Evolutionary conservation across 169 alveolate species (phyloP), one percentile per base, ranked within the genome.

Genomic region (Neospora caninum): DNA sequence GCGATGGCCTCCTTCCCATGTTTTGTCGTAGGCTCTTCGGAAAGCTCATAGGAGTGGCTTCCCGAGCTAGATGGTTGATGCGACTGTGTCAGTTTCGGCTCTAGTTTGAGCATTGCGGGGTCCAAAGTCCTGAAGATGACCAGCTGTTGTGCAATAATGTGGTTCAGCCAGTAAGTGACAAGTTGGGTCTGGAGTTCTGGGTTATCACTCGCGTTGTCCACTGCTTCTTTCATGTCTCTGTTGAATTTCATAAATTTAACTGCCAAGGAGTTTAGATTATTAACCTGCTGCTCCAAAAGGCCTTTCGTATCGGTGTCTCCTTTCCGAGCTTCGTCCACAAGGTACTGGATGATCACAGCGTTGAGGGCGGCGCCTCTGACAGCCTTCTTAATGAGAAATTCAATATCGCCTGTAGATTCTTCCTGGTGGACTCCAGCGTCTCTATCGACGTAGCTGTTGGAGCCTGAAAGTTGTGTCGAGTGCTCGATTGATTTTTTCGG

Each of bases 291-390:
- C 86, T 78, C 86, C 45, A 78, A n/a, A 27, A 22, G n/a, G 27
- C 29, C 86, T n/a, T 78, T 43, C 49, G 86, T 0, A 2, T 20
- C 86, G 7, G 86, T 16, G 22, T 20, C 86, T n/a, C 31, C 10
- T n/a, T n/a, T n/a, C 20, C 86, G 86, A n/a, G 86, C 42, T 78
- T 78, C 45, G 86, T 78, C 86, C 27, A 78, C 42, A 25, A 78
- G n/a, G 27, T 36, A n/a, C 86, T 78, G 86, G n/a, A 78, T 78
- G 49, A n/a, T n/a, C 39, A n/a, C 86, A 6, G 86, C 86, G 45
- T 20, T 78, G 29, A 78, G 86, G 43, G 86, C 86, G 7, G 86
- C 86, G 49, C 86, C 42, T n/a, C 45, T n/a, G 29, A 78, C 45
- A 38, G 86, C 86, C n/a, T 78, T 78, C n/a, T n/a, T n/a, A 10